These are phyloP conservation scores for Neonectria ditissima DNA, from an alignment of 2,329 filamentous ascomycete species.

Conservation along the genomic window DNA sequence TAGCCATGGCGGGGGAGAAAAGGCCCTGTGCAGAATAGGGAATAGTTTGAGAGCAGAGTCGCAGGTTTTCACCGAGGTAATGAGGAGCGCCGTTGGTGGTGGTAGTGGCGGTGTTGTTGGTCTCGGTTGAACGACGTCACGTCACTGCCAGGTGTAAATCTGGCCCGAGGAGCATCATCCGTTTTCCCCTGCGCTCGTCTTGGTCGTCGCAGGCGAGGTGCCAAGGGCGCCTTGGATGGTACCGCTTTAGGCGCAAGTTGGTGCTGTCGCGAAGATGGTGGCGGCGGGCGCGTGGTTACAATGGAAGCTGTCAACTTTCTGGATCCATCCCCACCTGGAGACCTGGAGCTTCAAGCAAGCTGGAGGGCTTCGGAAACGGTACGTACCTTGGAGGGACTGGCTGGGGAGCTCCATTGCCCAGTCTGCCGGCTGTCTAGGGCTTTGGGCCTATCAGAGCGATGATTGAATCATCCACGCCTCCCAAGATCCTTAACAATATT, in stretches of 20 bases:
- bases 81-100: neutral
- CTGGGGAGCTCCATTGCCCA: constrained; percentile 1
- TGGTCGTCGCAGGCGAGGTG: neutral
- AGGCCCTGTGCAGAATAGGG: neutral
- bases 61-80: constrained; percentile 1
- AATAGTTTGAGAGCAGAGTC: neutral
- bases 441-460: constrained; percentile 5
- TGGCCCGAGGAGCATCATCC: constrained; percentile 10
- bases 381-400: constrained; percentile 15
- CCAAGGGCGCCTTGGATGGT: neutral
- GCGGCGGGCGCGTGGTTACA: constrained; percentile 35
- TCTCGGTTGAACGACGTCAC: constrained; percentile 21
- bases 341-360: constrained; percentile 31
- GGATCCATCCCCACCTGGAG: constrained; percentile 34
- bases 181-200: neutral
- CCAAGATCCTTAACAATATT: too few species aligned
- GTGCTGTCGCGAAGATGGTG: constrained; percentile 26
- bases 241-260: neutral
- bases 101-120: neutral
- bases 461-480: too few species aligned
- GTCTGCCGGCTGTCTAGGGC: constrained; percentile 4
- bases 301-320: constrained; percentile 40
- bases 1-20: constrained; percentile 45
- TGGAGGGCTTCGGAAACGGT: constrained; percentile 2
- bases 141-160: constrained; percentile 14